Conservation (phyloP, 345 rosid genomes). For the Rhodamnia rubescens region DNA sequence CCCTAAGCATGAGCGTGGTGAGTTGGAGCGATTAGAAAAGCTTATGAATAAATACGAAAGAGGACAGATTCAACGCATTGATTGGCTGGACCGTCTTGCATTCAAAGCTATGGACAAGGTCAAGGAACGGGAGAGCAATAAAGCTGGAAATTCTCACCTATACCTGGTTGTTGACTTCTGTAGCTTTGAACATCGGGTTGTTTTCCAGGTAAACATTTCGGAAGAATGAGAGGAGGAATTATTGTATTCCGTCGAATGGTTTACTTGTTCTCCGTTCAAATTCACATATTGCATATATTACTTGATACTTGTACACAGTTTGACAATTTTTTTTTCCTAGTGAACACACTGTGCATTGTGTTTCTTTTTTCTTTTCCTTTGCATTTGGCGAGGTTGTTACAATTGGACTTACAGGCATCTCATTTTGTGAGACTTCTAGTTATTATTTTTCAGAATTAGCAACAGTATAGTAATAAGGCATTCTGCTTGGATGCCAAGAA, state of each 20-base stretch:
- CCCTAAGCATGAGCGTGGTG: constrained; percentile 85
- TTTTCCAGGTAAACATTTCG: constrained; percentile 58
- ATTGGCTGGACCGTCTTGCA: constrained; percentile 89
- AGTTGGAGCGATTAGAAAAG: constrained; percentile 89
- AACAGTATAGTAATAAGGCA: neutral
- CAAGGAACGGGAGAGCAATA: constrained; percentile 66
- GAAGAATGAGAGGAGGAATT: neutral
- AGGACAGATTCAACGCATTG: constrained; percentile 79
- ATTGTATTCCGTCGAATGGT: neutral
- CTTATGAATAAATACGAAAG: constrained; percentile 82
- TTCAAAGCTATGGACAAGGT: constrained; percentile 72
- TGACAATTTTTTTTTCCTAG: neutral
- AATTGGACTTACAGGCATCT: neutral
- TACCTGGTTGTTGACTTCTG: constrained; percentile 84
- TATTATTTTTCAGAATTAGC: neutral
- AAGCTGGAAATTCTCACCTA: constrained; percentile 57
- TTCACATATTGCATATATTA: neutral
- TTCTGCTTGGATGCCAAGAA: neutral
- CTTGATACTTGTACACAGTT: neutral
- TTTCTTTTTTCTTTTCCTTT: neutral
- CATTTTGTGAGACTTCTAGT: neutral
- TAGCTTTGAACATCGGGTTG: constrained; percentile 91
- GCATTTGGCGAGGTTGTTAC: neutral
- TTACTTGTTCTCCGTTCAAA: too few relatives aligned
- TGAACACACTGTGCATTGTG: neutral